phyloP scores from a whole-genome alignment of 306 rosid species.

The Vigna radiata region DNA sequence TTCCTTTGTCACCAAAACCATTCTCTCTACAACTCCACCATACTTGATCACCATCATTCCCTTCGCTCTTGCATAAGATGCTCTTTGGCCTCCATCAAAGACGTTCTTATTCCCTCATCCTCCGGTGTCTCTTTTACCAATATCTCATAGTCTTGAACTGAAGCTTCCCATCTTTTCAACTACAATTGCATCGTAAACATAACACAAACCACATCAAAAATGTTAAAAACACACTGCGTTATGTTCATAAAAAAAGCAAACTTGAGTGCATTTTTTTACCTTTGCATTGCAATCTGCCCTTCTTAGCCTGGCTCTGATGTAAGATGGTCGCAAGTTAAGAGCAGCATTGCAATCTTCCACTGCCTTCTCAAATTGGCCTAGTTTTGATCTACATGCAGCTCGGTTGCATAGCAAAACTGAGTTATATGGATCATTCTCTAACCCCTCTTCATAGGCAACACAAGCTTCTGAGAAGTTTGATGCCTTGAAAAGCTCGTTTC shows the following conservation, averaged over 20 bases:
- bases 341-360: constrained; percentile 72
- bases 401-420: constrained; percentile 76
- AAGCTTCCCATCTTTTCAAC: constrained; percentile 79
- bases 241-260: neutral
- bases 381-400: constrained; percentile 77
- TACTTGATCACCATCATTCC: neutral
- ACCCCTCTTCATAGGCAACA: constrained; percentile 74
- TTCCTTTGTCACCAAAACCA: neutral
- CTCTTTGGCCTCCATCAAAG: constrained; percentile 57
- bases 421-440: constrained; percentile 72
- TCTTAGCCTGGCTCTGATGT: constrained; percentile 77
- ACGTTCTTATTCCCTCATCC: constrained; percentile 56
- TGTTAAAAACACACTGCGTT: neutral
- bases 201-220: neutral
- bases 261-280: constrained; percentile 48
- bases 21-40: neutral
- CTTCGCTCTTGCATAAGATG: constrained; percentile 50
- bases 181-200: constrained; percentile 34
- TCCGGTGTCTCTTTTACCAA: constrained; percentile 59
- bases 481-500: constrained; percentile 70
- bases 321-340: constrained; percentile 66
- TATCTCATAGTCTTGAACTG: constrained; percentile 68
- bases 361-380: constrained; percentile 67
- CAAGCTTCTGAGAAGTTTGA: constrained; percentile 71
- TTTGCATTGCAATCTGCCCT: constrained; percentile 80